Base-by-base conservation (phyloP, 495 filamentous ascomycete genomes). In the Neurospora sp. region DNA sequence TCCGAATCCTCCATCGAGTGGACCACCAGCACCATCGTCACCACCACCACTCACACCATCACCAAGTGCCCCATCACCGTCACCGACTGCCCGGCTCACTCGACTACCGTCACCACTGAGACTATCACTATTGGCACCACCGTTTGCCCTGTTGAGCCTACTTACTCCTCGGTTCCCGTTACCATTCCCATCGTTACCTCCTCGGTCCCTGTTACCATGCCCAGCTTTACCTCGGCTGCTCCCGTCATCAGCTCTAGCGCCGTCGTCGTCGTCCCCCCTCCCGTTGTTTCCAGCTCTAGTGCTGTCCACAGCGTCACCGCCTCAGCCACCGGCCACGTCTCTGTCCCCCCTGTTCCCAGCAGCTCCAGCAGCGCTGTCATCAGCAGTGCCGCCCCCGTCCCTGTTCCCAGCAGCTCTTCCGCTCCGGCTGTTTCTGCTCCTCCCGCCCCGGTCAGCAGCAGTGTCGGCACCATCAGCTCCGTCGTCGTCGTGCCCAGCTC, bases 51-150 rank as follows among this genome's bases (percentile, higher is more conserved):
- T 71, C 78, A 86, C 71, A 90, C 89, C 4, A 82, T 89, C 76
- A 90, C 86, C 14, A 83, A 81, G 74, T 91, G 88, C 77, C 84
- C 85, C 9, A 75, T 87, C 1, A 84, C 79, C 3, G 86, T 90
- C 22, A 87, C 85, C 40, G 77, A 87, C 75, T 91, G 89, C 81
- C 88, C 89, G 18, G 86, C 85, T 78, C 44, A 73, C 77, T 37
- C 88, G 82, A 42, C 86, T 82, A 74, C 81, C 70, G 82, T 87
- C 10, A 82, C 85, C 48, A 89, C 88, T 40, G 84, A 86, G 37
- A 84, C 84, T 16, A 83, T 88, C 75, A 79, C 87, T 5, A 72
- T 89, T 71, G 88, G 85, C 42, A 90, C 88, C 38, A 90, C 89
- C 41, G 79, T 89, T 69, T 87, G 85, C 76, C 87, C 89, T 39